Evolutionary conservation across 108 stramenopile genomes (phyloP).

Genomic region (Cylindrotheca closterium): DNA sequence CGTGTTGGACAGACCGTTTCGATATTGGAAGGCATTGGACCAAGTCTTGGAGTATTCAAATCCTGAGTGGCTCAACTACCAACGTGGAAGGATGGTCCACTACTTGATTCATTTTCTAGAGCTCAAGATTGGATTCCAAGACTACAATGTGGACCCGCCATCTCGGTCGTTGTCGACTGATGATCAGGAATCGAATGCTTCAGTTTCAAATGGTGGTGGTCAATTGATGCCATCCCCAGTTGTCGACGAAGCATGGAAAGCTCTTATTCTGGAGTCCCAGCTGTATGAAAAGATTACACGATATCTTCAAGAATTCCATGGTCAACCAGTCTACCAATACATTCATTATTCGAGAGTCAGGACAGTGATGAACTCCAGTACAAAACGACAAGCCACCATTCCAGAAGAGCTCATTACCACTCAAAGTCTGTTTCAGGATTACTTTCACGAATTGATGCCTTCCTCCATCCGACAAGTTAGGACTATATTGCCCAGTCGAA

Average conservation of each 20-base stretch:
- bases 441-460: slow-evolving; percentile 20
- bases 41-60: background rate
- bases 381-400: no score
- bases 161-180: no score
- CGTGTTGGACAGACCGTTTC: slow-evolving; percentile 16
- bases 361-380: slow-evolving; percentile 3
- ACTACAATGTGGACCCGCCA: slow-evolving; percentile 3
- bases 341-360: slow-evolving; percentile 8
- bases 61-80: slow-evolving; percentile 3
- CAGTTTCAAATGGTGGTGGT: no score
- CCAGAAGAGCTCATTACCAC: slow-evolving; percentile 6
- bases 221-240: slow-evolving; percentile 5
- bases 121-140: slow-evolving; percentile 13
- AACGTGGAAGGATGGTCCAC: slow-evolving; percentile 18
- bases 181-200: no score
- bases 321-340: background rate
- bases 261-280: slow-evolving; percentile 3
- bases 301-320: slow-evolving; percentile 18
- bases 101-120: slow-evolving; percentile 18
- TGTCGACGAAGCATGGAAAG: slow-evolving; percentile 11
- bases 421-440: slow-evolving; percentile 13
- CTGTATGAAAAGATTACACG: slow-evolving; percentile 8
- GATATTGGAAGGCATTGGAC: slow-evolving; percentile 11
- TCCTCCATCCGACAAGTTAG: no score
- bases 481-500: no score